Evolutionary conservation across 176 grass and related monocot genomes (phyloP), one percentile per base, ranked within the genome.

Genomic region (Chrysopogon serrulatus): DNA sequence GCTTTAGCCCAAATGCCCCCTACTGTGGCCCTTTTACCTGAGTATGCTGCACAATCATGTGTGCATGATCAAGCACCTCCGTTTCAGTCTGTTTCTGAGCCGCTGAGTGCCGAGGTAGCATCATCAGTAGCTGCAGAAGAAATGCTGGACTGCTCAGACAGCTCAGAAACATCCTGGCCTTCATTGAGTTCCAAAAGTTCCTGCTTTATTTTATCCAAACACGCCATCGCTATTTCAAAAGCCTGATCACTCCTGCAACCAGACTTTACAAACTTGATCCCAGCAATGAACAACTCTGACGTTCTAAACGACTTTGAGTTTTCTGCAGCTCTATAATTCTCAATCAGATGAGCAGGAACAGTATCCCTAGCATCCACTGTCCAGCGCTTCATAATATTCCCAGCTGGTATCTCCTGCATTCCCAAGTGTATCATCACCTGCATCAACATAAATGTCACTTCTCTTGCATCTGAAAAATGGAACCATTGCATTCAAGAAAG

Each of bases 391-490:
- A 57, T 6, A 61, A 77, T 61, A 39, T 77, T 77, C 40, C 35
- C 74, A 41, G n/a, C 53, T 11, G 34, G 74, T 60, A 77, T 77
- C 53, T 77, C 34, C 35, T 40, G 23, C 74, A 77, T 60, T 77
- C 74, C 53, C 34, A 77, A 60, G 34, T 77, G 74, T 77, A 61
- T 41, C 53, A 77, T 77, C 54, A 77, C 74, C 74, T 61, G 54
- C 74, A 61, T 77, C 7, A 23, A 61, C 23, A 77, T 41, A 41
- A 41, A 41, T 77, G 53, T 6, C 53, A 60, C 23, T 61, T 57
- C 39, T 34, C 47, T 76, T 37, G n/a, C 5, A 21, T 76, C 9
- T 57, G 32, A 56, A 57, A 57, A 6, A 3, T 24, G 51, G 0
- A 23, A 41, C 13, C 5, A 16, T 27, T 26, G 33, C 74, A 60